Evolutionary conservation across 768 basidiomycete species (phyloP).

Genomic region (Cystobasidium ongulense): DNA sequence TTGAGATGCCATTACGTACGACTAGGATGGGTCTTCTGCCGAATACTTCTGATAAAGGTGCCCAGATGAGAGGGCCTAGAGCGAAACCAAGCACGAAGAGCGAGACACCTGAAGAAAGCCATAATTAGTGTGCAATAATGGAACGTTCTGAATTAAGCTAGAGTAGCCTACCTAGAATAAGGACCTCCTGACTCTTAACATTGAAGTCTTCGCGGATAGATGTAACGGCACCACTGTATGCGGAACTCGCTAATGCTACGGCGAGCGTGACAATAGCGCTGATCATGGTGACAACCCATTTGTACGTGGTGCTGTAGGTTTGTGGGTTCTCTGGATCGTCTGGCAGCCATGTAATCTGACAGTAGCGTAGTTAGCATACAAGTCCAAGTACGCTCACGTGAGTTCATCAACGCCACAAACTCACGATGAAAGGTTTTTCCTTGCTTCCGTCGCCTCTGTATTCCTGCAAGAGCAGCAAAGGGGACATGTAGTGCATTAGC

Average conservation of each 20-base stretch:
- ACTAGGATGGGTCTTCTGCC: neutral
- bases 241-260: constrained; percentile 27
- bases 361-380: neutral
- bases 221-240: constrained; percentile 6
- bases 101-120: neutral
- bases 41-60: constrained; percentile 7
- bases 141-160: neutral
- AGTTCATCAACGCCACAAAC: neutral
- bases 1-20: neutral
- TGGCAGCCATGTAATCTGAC: constrained; percentile 14
- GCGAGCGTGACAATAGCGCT: constrained; percentile 29
- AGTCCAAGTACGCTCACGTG: neutral
- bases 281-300: constrained; percentile 21
- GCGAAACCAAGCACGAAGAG: constrained; percentile 36
- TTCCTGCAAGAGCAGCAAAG: neutral
- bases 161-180: neutral
- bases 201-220: constrained; percentile 9
- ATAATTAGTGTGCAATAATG: neutral
- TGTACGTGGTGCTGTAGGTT: constrained; percentile 12
- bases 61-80: constrained; percentile 31
- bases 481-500: neutral
- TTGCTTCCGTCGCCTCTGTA: constrained; percentile 12
- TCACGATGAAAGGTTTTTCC: constrained; percentile 22
- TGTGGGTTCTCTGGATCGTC: constrained; percentile 26
- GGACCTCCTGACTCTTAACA: neutral